Base-by-base conservation (phyloP, 2,329 filamentous ascomycete species). In the Gremmenia infestans region DNA sequence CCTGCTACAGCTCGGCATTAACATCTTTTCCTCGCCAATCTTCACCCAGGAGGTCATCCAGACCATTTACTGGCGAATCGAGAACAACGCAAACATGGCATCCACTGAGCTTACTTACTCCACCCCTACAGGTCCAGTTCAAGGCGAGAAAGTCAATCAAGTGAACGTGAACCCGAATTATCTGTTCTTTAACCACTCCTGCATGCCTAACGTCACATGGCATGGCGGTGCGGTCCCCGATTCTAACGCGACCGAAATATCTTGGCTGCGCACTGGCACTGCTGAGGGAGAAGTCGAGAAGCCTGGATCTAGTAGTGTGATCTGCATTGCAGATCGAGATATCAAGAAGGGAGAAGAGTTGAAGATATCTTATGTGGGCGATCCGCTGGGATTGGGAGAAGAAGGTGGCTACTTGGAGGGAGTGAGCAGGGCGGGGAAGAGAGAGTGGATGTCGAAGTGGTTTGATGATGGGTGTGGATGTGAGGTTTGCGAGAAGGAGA, bases 121-220 rank as follows among this genome's bases (percentile, higher is more conserved):
- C 14, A 35, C 22, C 25, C 23, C 6, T 2, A 3, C 17, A 23
- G 17, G 23, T 28, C 22, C 14, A 12, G 15, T 39, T 23, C 36
- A 48, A 1, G 37, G 47, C 1, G 35, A 23, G 49, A 55, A 25
- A 22, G 48, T 3, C 48, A 57, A 8, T 28, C 40, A 64, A 5
- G 42, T 63, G 0, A 58, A 49, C 5, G 14, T 68, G 4, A 67
- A 64, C 42, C 57, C 61, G 0, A 60, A 63, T 17, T 69, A 67
- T 37, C 48, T 68, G 0, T 68, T 69, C 49, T 60, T 69, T 35
- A 69, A 69, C 17, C 67, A 69, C 48, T 61, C 55, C 9, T 69
- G 67, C 50, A 25, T 57, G 5, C 60, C 61, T 0, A 69, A 68
- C 32, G 49, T 65, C 2, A 48, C n/a, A 3, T 69, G 67, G 67